A percentile compares a stretch with the other conserved stretches of the same genome.
phyloP scores from a whole-genome alignment of 2,329 filamentous ascomycete species.

The Ambrosiella xylebori region DNA sequence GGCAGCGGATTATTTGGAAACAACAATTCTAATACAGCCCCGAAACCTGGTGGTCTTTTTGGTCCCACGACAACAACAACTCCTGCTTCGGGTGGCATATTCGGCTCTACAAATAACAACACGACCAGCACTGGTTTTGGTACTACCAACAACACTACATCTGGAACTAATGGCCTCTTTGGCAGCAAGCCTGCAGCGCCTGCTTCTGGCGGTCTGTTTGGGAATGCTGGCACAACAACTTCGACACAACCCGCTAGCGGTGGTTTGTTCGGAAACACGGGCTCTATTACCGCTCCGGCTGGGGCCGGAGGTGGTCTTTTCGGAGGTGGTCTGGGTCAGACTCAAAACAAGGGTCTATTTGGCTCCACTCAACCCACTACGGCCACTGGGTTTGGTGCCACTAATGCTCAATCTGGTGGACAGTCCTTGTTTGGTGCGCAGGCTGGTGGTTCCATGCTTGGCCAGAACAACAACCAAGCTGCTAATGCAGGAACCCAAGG shows the following conservation, averaged over 20 bases:
- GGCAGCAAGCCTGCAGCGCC: conserved; percentile 20
- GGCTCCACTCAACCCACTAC: conserved; percentile 26
- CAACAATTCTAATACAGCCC: conserved; percentile 17
- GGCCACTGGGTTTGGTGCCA: conserved; percentile 37
- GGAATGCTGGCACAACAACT: conserved; percentile 23
- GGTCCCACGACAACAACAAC: conserved; percentile 27
- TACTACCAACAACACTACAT: conserved; percentile 16
- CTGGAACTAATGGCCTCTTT: conserved; percentile 24
- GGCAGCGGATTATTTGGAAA: conserved; percentile 15
- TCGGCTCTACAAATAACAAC: conserved; percentile 22
- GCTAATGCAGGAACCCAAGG: conserved; percentile 36
- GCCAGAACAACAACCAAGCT: conserved; percentile 30
- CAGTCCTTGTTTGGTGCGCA: conserved; percentile 28
- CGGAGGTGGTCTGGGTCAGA: conserved; percentile 13
- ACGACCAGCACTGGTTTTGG: conserved; percentile 25
- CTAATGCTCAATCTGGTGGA: conserved; percentile 28
- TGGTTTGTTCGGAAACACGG: conserved; percentile 13
- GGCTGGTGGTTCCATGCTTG: conserved; percentile 23
- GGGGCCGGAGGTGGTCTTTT: conserved; percentile 24
- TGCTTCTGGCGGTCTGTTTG: conserved; percentile 14
- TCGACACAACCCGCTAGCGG: conserved; percentile 15
- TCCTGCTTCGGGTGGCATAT: conserved; percentile 23
- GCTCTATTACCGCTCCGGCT: conserved; percentile 20
- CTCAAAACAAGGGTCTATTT: conserved; percentile 30
- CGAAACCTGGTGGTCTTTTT: conserved; percentile 29